Base-by-base conservation (phyloP, 768 basidiomycete genomes). In the Lactarius hatsudake region DNA sequence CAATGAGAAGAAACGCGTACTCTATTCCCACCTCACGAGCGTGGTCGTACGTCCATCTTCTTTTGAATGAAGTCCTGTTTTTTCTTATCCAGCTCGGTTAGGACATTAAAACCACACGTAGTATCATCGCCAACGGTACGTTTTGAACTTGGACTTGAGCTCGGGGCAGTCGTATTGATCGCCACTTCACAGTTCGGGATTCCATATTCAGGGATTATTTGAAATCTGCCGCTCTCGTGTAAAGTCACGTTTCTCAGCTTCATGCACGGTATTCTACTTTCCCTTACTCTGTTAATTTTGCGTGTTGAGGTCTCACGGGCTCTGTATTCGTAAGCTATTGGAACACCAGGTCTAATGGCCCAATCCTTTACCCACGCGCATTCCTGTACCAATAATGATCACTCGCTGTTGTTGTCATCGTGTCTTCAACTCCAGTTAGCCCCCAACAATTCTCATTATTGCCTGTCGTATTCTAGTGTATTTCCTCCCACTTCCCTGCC, bases 101-200 rank as follows among this genome's bases (percentile, higher is more conserved):
- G 89, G 91, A 94, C 76, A 90, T 91, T 17, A 91, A 89, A 76
- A 84, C 92, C 5, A 94, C 91, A 0, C 91, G 92, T 71, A 83
- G 86, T 62, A 91, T 94, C 65, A 93, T 94, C 73, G 85, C 86
- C 69, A 92, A 91, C 71, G 91, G 91, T 91, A 58, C 42, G 76
- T 55, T 62, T 18, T 34, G 32, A 38, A 23, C 32, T 60, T n/a
- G 43, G 18, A 30, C 4, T 30, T 6, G 30, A n/a, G 20, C 51
- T 54, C 55, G 12, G n/a, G 7, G 28, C 26, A 28, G 30, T 62
- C 28, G 13, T 5, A 38, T 59, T 58, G 15, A 30, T 42, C 3
- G 17, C 43, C 23, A 17, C 18, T 30, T 59, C 34, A 26, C 45
- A 65, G 76, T 78, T 59, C 76, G 76, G 8, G 77, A 78, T 61